phyloP scores from a whole-genome alignment of 495 filamentous ascomycete genomes.

The Xylaria venustula region DNA sequence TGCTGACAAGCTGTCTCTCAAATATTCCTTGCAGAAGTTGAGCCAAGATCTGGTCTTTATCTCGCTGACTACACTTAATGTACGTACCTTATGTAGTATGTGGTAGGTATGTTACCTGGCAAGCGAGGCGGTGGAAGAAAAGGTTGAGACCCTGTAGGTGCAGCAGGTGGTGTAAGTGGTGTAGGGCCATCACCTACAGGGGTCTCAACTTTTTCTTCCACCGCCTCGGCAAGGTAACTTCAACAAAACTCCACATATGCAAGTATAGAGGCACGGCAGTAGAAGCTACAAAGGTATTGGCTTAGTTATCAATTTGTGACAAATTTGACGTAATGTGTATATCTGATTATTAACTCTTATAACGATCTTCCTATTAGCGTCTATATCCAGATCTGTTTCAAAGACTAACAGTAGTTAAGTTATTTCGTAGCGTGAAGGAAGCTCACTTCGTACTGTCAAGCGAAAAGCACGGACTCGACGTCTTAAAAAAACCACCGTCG shows the following conservation, averaged over 20 bases:
- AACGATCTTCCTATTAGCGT: conserved; percentile 5
- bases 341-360: neutral
- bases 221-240: no score
- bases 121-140: no score
- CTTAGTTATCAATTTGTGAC: neutral
- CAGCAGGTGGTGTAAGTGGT: no score
- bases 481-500: neutral
- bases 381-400: no score
- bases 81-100: neutral
- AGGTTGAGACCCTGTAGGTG: neutral
- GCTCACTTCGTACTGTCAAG: neutral
- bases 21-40: neutral
- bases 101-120: no score
- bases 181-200: no score
- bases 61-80: neutral
- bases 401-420: neutral
- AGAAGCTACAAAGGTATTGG: no score
- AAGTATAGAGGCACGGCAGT: no score
- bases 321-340: neutral
- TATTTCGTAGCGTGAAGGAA: neutral
- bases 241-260: no score
- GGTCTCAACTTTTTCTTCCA: no score
- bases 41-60: neutral
- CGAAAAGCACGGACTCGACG: neutral
- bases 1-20: conserved; percentile 1